A percentile compares a stretch with the other conserved stretches of the same genome.
Conservation (phyloP, 257 asterid genomes). For the Paraleonurus japonicus region DNA sequence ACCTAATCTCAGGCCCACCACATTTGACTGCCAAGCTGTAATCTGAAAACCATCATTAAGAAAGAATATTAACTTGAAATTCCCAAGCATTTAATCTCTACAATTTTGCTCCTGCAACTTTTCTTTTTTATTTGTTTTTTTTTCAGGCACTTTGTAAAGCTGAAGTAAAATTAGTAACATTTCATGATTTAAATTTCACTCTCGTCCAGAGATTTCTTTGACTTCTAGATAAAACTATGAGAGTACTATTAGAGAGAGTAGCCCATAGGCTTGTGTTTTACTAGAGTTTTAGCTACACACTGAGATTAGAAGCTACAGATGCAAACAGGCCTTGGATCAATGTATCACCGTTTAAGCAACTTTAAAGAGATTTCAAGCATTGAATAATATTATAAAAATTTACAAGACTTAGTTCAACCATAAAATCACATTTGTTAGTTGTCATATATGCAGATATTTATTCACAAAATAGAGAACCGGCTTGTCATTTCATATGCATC, state of each 20-base stretch:
- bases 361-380: not conserved
- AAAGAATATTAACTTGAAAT: not conserved
- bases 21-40: constrained; percentile 64
- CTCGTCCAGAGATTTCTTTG: not conserved
- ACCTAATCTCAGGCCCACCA: constrained; percentile 54
- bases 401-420: not conserved
- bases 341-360: not conserved
- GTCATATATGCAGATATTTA: no score
- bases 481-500: not conserved
- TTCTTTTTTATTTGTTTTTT: not conserved
- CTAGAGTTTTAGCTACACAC: not conserved
- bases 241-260: not conserved
- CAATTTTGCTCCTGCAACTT: not conserved
- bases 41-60: constrained; percentile 34
- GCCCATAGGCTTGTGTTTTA: not conserved
- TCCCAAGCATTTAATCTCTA: not conserved
- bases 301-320: not conserved
- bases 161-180: not conserved
- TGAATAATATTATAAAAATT: not conserved
- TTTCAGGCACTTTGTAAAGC: not conserved
- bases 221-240: not conserved
- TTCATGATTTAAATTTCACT: not conserved
- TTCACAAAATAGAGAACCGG: not conserved
- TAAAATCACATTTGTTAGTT: not conserved
- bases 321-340: not conserved